Percentiles rank a stretch among this genome's conserved stretches.
Conservation (phyloP, 116 monocot species). For the Dioscorea cayenensis region DNA sequence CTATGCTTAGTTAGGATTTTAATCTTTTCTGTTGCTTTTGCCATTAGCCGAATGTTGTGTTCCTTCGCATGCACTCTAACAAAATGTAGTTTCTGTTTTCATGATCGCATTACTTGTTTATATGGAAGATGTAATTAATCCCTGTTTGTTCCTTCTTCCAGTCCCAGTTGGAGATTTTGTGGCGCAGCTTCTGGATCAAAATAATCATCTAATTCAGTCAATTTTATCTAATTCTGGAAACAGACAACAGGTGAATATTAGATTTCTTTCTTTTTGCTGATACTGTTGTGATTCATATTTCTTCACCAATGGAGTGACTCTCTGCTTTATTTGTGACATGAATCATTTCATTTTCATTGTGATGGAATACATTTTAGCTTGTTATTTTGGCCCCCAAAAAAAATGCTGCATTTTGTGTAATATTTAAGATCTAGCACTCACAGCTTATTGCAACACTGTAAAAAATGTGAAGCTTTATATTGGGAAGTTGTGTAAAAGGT, state of each 20-base stretch:
- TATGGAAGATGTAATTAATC: neutral
- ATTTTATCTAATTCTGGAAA: slow-evolving; percentile 48
- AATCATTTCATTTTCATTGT: too few species aligned
- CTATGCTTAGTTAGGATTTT: neutral
- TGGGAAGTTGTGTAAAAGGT: too few species aligned
- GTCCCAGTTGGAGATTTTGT: slow-evolving; percentile 32
- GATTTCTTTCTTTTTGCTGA: neutral
- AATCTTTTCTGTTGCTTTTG: neutral
- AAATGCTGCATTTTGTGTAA: too few species aligned
- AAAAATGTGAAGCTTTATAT: too few species aligned
- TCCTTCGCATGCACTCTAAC: neutral
- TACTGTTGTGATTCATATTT: neutral
- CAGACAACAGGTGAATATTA: slow-evolving; percentile 46
- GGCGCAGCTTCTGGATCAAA: slow-evolving; percentile 59
- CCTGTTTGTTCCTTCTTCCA: slow-evolving; percentile 2
- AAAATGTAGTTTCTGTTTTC: neutral
- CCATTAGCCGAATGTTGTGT: neutral
- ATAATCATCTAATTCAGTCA: slow-evolving; percentile 31
- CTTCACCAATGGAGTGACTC: too few species aligned
- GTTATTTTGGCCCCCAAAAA: too few species aligned
- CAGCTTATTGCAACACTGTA: too few species aligned
- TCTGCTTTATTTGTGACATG: neutral
- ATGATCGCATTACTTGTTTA: neutral
- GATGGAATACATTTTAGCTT: too few species aligned
- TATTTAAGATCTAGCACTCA: too few species aligned